Base-by-base conservation (phyloP, 1,284 basidiomycete species). In the Tilletia indica region DNA sequence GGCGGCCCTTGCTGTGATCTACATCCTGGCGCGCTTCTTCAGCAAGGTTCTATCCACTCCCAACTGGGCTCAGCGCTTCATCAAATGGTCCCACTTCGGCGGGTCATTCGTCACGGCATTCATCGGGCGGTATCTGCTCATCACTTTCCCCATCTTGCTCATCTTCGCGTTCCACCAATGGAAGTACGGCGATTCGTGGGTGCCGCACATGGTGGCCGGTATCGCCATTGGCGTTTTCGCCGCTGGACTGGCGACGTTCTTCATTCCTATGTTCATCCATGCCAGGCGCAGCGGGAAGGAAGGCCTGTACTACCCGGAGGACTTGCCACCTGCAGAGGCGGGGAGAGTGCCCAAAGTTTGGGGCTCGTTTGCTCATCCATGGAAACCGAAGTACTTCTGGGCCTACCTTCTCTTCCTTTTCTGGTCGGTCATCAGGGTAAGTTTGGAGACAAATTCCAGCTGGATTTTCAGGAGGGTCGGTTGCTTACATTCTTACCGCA, bases 151-250 rank as follows among this genome's bases (percentile, higher is more conserved):
- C 6, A n/a, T 61, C 56, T 34, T 64, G 12, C 72, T 80, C 36
- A 75, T 81, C n/a, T 79, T 82, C 21, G 76, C 77, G 36, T 80
- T 83, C 61, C 83, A 79, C 75, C 82, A 83, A 64, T 83, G 78
- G 75, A 68, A 73, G n/a, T 70, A 75, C 12, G 76, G 78, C 12
- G 76, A 76, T 56, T 77, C 77, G 45, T 83, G 82, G 82, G 75
- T 79, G 16, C 77, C 81, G 11, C 78, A 83, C 48, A 58, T 83
- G 2, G 54, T 80, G 8, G 81, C 82, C 3, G 61, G 34, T 0
- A n/a, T 64, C 12, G 80, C 77, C 12, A 68, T 82, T 47, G 48
- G 76, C 8, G n/a, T 70, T 36, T 70, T 78, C 56, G 74, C 74
- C 19, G 58, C 77, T 19, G 71, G 80, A n/a, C 63, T 80, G 9